These are phyloP conservation scores for Rauvolfia tetraphylla DNA, from an alignment of 257 asterid species.

Conservation along the genomic window DNA sequence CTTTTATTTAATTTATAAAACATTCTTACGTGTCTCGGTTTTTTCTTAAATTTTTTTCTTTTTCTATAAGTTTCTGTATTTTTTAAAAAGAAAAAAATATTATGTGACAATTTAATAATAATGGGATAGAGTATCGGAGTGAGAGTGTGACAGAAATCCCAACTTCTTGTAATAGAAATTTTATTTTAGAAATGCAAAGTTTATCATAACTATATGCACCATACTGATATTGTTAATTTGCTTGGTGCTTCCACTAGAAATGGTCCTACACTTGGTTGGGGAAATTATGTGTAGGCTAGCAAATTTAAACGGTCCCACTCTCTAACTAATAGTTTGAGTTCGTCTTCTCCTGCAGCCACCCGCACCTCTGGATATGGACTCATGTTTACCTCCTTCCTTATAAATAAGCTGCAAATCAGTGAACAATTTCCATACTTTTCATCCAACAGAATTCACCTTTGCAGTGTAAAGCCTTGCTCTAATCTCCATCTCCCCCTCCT, in stretches of 20 bases:
- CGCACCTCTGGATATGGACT: conserved; percentile 10
- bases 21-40: too few relatives aligned
- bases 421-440: neutral
- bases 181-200: too few relatives aligned
- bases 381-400: conserved; percentile 29
- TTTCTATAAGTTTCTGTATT: too few relatives aligned
- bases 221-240: neutral
- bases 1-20: too few relatives aligned
- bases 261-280: conserved; percentile 3
- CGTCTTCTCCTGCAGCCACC: conserved; percentile 22
- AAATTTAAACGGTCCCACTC: conserved; percentile 15
- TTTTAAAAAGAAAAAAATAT: too few relatives aligned
- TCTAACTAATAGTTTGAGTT: conserved; percentile 7
- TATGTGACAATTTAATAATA: too few relatives aligned
- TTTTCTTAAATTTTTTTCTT: too few relatives aligned
- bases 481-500: neutral
- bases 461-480: neutral
- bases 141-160: too few relatives aligned
- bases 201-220: too few relatives aligned
- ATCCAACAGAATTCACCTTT: neutral
- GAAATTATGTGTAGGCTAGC: neutral
- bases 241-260: neutral
- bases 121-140: too few relatives aligned
- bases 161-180: too few relatives aligned
- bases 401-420: conserved; percentile 27